A percentile compares a stretch with the other conserved stretches of the same genome.
phyloP scores from a whole-genome alignment of 1,284 basidiomycete species.

The Rhizopogon hawkerae region DNA sequence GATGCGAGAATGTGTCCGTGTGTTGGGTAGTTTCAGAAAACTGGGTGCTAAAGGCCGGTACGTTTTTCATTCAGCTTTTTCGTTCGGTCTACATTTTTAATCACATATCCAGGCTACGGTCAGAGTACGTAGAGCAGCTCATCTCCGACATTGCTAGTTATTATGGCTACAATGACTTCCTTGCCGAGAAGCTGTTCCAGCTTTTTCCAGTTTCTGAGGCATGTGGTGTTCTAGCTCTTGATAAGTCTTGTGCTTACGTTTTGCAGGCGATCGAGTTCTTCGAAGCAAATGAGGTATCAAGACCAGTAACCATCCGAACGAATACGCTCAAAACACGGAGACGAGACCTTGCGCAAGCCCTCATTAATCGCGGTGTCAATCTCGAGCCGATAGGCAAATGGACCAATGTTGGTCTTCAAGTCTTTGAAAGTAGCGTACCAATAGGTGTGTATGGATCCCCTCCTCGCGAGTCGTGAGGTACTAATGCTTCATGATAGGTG shows the following conservation, averaged over 20 bases:
- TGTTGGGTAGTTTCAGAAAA: conserved; percentile 70
- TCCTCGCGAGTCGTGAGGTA: not conserved
- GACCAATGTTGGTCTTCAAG: conserved; percentile 96
- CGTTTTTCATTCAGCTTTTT: conserved; percentile 22
- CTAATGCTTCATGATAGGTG: conserved; percentile 37
- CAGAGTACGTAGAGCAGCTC: conserved; percentile 88
- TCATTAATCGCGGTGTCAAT: conserved; percentile 95
- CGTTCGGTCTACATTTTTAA: conserved; percentile 7
- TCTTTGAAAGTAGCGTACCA: conserved; percentile 94
- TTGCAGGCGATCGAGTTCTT: conserved; percentile 94
- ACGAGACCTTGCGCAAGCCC: conserved; percentile 87
- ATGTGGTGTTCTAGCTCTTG: conserved; percentile 4
- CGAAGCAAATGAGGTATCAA: conserved; percentile 93
- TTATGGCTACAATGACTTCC: conserved; percentile 97
- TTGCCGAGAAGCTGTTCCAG: conserved; percentile 90
- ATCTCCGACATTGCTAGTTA: conserved; percentile 86
- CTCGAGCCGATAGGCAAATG: conserved; percentile 98
- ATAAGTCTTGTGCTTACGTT: conserved; percentile 5
- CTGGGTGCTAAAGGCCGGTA: conserved; percentile 66
- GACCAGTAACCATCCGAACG: conserved; percentile 96
- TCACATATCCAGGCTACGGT: conserved; percentile 52
- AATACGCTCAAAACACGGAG: conserved; percentile 94
- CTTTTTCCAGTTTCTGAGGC: conserved; percentile 92
- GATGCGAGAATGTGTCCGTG: conserved; percentile 81
- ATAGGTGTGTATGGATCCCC: conserved; percentile 51